phyloP scores from a whole-genome alignment of 2,329 filamentous ascomycete genomes.

The Sporothrix dimorphospora region DNA sequence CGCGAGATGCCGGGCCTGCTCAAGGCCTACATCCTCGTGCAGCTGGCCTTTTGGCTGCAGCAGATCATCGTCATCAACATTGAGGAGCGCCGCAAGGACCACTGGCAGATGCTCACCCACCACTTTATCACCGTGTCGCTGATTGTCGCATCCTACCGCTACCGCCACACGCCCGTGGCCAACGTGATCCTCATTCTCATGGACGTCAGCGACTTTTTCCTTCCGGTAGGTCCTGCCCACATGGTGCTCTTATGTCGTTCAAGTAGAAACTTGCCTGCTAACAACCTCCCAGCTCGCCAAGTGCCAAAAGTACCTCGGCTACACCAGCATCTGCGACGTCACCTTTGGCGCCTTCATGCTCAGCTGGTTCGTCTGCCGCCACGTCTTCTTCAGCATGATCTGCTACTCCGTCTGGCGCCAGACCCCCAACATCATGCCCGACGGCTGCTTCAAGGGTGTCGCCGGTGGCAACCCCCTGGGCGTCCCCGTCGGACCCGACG shows the following conservation, averaged over 20 bases:
- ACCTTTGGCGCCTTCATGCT: constrained; percentile 85
- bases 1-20: constrained; percentile 72
- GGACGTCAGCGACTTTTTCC: constrained; percentile 87
- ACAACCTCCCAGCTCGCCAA: constrained; percentile 70
- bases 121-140: constrained; percentile 87
- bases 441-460: constrained; percentile 72
- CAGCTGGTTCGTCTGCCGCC: constrained; percentile 81
- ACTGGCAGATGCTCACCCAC: constrained; percentile 94
- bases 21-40: constrained; percentile 88
- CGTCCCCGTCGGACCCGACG: constrained; percentile 19
- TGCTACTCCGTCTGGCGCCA: constrained; percentile 81
- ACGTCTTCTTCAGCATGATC: constrained; percentile 76
- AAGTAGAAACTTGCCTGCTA: constrained; percentile 20
- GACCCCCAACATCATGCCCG: constrained; percentile 62
- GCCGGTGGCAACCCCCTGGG: constrained; percentile 46
- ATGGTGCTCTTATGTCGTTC: constrained; percentile 15
- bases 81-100: constrained; percentile 91
- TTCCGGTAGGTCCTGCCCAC: constrained; percentile 65
- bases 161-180: constrained; percentile 83
- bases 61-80: constrained; percentile 94
- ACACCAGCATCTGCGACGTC: constrained; percentile 74
- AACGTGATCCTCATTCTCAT: constrained; percentile 89
- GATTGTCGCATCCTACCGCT: constrained; percentile 80
- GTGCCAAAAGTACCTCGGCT: constrained; percentile 87
- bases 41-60: constrained; percentile 92